Evolutionary conservation across 2,329 filamentous ascomycete genomes (phyloP), one percentile per base, ranked within the genome.

Genomic region (Fusarium decemcellulare): DNA sequence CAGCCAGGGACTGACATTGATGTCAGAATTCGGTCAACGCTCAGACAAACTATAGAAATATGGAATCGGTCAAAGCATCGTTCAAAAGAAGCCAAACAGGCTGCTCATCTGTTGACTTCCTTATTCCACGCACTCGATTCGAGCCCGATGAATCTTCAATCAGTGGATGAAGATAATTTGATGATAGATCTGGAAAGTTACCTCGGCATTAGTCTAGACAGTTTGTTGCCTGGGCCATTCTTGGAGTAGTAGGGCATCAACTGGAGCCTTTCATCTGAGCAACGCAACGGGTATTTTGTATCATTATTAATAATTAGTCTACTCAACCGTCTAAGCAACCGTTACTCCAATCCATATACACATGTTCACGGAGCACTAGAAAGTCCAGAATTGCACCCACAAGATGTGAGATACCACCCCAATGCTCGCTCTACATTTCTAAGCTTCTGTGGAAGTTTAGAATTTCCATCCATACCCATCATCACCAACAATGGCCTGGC

Each of bases 401-500:
- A 67, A 4, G 61, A 30, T 2, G 61, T 64, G 6, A 72, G 52
- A 46, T 72, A 66, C 70, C 70, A 72, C 1, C 70, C 70, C 15
- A 72, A 30, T 1, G 67, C 60, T 12, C 70, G 61, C n/a, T 72
- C 70, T 14, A 72, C 62, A 15, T 72, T 72, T 39, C 55, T 72
- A 34, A 72, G 30, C 29, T 71, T 66, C 16, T 43, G 16, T 2
- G 70, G 57, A 5, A 71, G 40, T 3, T 71, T 43, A 3, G 61
- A 32, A 6, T 50, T 52, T 12, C 47, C 29, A 14, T 67, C 61
- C n/a, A 48, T 61, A 5, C 61, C 42, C 61, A 73, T 62, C 61
- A 73, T 72, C 1, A 36, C 60, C 34, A 73, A 12, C 23, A 73
- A 27, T 10, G 65, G 58, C 11, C 48, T 42, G 10, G 71, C 66